phyloP scores from a whole-genome alignment of 306 rosid genomes.

The Gynostemma pentaphyllum region DNA sequence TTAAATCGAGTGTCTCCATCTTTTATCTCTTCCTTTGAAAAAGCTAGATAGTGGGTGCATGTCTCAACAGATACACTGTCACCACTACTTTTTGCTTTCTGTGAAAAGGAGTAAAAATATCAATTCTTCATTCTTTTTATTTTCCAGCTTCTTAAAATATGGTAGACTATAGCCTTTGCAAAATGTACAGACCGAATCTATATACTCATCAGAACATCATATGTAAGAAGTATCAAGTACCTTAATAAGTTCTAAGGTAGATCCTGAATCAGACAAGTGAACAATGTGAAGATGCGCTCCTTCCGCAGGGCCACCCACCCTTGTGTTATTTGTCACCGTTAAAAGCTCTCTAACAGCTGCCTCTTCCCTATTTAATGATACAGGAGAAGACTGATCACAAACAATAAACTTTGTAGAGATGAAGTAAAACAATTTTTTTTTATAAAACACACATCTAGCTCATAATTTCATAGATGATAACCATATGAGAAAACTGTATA shows the following conservation, averaged over 20 bases:
- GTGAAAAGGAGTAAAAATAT: background rate
- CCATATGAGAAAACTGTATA: background rate
- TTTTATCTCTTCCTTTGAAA: constrained; percentile 64
- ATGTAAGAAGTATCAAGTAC: constrained; percentile 18
- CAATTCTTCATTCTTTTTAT: background rate
- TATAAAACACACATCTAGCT: background rate
- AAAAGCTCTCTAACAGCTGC: constrained; percentile 74
- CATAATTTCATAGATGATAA: background rate
- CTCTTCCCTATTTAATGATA: constrained; percentile 62
- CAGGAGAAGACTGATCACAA: constrained; percentile 3
- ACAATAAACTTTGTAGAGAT: background rate
- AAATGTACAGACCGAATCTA: background rate
- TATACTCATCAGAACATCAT: too few species aligned
- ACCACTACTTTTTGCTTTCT: constrained; percentile 74
- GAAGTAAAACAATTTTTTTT: background rate
- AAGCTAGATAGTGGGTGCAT: constrained; percentile 81
- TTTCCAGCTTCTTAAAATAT: background rate
- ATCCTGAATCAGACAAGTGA: constrained; percentile 85
- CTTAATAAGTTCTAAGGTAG: constrained; percentile 76
- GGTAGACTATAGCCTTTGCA: background rate
- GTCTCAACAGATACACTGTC: constrained; percentile 86
- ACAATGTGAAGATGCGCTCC: constrained; percentile 95
- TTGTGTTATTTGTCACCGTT: constrained; percentile 60
- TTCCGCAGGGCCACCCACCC: constrained; percentile 56
- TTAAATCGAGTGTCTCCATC: constrained; percentile 81